These are phyloP conservation scores for Batkoa obscura DNA, from an alignment of 371 early-diverging fungal species.

Conservation along the genomic window DNA sequence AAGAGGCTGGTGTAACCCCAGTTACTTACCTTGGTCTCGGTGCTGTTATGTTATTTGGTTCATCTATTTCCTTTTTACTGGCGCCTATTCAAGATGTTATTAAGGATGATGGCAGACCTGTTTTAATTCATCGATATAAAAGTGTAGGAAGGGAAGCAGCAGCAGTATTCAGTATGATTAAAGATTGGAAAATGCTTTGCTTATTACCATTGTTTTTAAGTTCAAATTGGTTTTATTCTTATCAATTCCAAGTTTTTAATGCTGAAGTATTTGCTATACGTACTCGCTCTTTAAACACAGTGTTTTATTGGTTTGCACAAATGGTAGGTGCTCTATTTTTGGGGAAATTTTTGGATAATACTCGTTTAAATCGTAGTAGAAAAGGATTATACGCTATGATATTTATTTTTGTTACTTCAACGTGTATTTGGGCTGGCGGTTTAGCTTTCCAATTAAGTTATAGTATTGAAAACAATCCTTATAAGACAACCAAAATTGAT, in stretches of 20 bases:
- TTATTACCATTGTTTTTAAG: slow-evolving; percentile 46
- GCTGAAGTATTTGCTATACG: slow-evolving; percentile 31
- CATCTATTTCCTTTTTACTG: slow-evolving; percentile 23
- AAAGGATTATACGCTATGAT: slow-evolving; percentile 31
- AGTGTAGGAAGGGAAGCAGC: slow-evolving; percentile 29
- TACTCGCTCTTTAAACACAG: slow-evolving; percentile 40
- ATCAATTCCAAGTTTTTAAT: slow-evolving; percentile 35
- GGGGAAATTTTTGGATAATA: slow-evolving; percentile 30
- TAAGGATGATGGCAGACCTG: slow-evolving; percentile 36
- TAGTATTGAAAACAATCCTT: slow-evolving; percentile 24
- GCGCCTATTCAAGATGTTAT: slow-evolving; percentile 33
- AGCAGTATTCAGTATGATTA: slow-evolving; percentile 36
- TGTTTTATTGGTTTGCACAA: slow-evolving; percentile 49
- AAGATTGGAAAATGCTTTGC: slow-evolving; percentile 33
- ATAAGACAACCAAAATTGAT: slow-evolving; percentile 11
- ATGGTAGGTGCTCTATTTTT: slow-evolving; percentile 32
- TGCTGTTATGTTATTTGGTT: slow-evolving; percentile 37
- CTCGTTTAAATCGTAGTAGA: slow-evolving; percentile 17
- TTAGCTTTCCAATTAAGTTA: slow-evolving; percentile 32
- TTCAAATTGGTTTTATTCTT: slow-evolving; percentile 59
- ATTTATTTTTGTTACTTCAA: slow-evolving; percentile 21
- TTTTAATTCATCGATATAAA: slow-evolving; percentile 23
- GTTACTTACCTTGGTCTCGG: slow-evolving; percentile 46
- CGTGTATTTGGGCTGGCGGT: slow-evolving; percentile 38
- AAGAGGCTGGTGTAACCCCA: slow-evolving; percentile 21